phyloP scores from a whole-genome alignment of 257 asterid species.

The Dorcoceras hygrometricum region DNA sequence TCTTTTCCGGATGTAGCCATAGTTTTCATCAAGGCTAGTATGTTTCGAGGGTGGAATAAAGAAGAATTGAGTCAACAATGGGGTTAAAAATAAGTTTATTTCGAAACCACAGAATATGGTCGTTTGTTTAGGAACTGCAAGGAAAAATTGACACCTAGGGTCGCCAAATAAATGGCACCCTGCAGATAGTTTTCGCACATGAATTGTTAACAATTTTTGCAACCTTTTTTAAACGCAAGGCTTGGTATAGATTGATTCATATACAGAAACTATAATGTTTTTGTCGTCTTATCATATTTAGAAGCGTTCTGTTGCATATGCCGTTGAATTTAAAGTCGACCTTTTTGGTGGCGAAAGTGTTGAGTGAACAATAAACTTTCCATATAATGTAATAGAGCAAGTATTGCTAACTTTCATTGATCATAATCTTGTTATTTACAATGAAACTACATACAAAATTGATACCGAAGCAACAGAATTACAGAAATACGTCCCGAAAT shows the following conservation, averaged over 20 bases:
- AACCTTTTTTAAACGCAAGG: background rate
- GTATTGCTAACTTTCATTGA: background rate
- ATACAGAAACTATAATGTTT: background rate
- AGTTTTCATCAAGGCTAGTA: too few relatives aligned
- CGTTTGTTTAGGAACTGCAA: too few relatives aligned
- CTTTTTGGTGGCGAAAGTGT: too few relatives aligned
- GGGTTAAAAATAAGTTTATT: too few relatives aligned
- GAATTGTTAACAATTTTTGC: too few relatives aligned
- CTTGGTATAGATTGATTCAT: too few relatives aligned
- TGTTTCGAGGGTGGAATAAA: too few relatives aligned
- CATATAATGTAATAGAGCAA: background rate
- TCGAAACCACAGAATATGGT: too few relatives aligned
- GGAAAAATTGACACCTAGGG: too few relatives aligned
- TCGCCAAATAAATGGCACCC: background rate
- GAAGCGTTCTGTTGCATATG: background rate
- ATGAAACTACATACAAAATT: constrained; percentile 34
- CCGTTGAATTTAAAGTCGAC: background rate
- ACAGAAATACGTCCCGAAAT: constrained; percentile 22
- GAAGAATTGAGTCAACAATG: too few relatives aligned
- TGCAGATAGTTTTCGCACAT: background rate
- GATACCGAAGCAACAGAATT: constrained; percentile 32
- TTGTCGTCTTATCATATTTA: too few relatives aligned
- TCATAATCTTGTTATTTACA: constrained; percentile 31
- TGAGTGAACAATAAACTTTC: background rate
- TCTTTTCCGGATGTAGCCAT: too few relatives aligned